phyloP scores from a whole-genome alignment of 495 filamentous ascomycete genomes.

The Cercophora sp. region DNA sequence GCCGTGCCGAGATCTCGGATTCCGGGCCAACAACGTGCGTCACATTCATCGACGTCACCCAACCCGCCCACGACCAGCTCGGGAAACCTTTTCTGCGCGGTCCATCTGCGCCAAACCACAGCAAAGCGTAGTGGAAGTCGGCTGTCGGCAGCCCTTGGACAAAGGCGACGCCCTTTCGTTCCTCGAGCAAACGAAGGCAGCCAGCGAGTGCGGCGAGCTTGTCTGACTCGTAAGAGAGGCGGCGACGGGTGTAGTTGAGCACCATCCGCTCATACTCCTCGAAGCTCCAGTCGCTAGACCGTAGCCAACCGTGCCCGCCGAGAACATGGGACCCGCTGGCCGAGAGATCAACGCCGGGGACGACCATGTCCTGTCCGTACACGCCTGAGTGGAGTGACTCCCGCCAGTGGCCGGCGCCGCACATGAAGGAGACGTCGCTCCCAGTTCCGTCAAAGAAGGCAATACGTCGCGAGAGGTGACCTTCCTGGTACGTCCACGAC shows the following conservation, averaged over 20 bases:
- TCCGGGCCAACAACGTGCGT: neutral
- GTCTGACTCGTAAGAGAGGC: neutral
- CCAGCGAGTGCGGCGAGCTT: neutral
- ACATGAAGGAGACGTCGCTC: neutral
- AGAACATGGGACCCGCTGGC: neutral
- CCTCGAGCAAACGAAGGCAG: neutral
- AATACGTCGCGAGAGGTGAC: neutral
- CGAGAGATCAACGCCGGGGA: neutral
- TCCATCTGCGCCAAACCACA: neutral
- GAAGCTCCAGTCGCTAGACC: neutral
- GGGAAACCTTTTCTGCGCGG: neutral
- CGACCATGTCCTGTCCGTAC: neutral
- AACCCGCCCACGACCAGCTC: neutral
- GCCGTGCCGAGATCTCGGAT: neutral
- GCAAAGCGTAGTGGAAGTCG: neutral
- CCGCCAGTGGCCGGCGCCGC: neutral
- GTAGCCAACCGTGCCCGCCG: neutral
- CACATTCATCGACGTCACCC: neutral
- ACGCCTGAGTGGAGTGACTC: neutral
- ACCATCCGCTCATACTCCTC: neutral
- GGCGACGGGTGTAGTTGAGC: neutral
- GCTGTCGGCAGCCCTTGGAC: neutral
- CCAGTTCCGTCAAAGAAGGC: neutral
- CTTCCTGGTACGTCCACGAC: slow-evolving; percentile 1
- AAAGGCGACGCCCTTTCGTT: neutral